These are phyloP conservation scores for Trichosanthes truncata DNA, from an alignment of 306 rosid genomes.

Conservation along the genomic window DNA sequence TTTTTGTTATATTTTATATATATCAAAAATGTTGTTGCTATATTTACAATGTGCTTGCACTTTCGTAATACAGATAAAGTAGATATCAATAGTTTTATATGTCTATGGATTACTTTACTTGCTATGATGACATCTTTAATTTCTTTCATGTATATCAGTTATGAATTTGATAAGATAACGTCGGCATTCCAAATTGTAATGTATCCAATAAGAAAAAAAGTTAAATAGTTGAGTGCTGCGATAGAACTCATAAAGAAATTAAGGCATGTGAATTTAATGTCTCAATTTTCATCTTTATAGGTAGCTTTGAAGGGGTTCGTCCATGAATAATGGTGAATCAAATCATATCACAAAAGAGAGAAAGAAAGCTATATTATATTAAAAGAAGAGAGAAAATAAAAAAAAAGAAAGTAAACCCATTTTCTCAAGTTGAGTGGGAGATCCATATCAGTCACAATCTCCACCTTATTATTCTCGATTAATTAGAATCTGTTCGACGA, in stretches of 20 bases:
- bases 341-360: background rate
- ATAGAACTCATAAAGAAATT: background rate
- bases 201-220: background rate
- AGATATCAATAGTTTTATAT: too few species aligned
- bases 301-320: background rate
- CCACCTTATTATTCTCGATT: background rate
- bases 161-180: background rate
- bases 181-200: background rate
- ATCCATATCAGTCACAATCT: conserved; percentile 2
- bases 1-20: too few species aligned
- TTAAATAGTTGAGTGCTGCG: background rate
- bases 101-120: too few species aligned
- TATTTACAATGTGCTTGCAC: too few species aligned
- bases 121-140: too few species aligned
- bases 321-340: background rate
- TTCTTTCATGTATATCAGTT: background rate
- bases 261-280: background rate
- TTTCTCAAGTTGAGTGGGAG: background rate
- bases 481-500: background rate
- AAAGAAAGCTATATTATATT: background rate
- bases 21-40: too few species aligned
- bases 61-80: too few species aligned
- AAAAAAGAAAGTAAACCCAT: background rate
- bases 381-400: background rate
- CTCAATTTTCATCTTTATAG: background rate